Evolutionary conservation across 164 flowering plant species (phyloP).

Genomic region (Vitis cinerea): DNA sequence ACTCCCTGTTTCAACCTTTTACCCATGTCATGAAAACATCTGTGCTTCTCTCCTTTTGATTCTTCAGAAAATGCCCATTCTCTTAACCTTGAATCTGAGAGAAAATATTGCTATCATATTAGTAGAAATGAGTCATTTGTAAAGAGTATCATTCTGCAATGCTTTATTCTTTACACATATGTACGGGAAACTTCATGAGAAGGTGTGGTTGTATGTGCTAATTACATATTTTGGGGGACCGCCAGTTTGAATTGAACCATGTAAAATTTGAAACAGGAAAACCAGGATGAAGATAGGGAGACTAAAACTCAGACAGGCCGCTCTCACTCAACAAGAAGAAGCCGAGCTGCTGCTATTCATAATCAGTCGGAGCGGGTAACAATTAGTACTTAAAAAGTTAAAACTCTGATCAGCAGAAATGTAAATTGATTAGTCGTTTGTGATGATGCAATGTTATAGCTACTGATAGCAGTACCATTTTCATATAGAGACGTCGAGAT

Average conservation of each 20-base stretch:
- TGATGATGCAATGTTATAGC: not conserved
- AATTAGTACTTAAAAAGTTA: not conserved
- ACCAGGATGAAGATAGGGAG: slow-evolving; percentile 39
- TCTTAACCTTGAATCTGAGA: too few relatives aligned
- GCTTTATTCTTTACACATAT: too few relatives aligned
- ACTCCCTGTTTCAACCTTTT: too few relatives aligned
- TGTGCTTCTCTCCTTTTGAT: too few relatives aligned
- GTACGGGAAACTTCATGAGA: too few relatives aligned
- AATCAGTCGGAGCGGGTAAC: slow-evolving; percentile 73
- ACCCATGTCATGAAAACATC: too few relatives aligned
- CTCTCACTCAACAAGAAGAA: slow-evolving; percentile 44
- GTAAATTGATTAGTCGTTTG: not conserved
- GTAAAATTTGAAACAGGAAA: slow-evolving; percentile 28
- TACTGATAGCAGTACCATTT: not conserved
- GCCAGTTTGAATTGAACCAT: not conserved
- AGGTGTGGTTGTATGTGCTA: too few relatives aligned
- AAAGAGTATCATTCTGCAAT: too few relatives aligned
- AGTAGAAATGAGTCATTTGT: too few relatives aligned
- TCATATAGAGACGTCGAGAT: slow-evolving; percentile 44
- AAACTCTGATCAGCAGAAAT: not conserved
- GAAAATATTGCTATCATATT: too few relatives aligned
- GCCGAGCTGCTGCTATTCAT: slow-evolving; percentile 62
- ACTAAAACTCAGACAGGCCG: slow-evolving; percentile 32
- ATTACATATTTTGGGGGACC: too few relatives aligned
- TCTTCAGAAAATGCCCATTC: too few relatives aligned